Evolutionary conservation across 1,139 yeast genomes (phyloP), one percentile per base, ranked within the genome.

Genomic region (Candida tetrigidarum): DNA sequence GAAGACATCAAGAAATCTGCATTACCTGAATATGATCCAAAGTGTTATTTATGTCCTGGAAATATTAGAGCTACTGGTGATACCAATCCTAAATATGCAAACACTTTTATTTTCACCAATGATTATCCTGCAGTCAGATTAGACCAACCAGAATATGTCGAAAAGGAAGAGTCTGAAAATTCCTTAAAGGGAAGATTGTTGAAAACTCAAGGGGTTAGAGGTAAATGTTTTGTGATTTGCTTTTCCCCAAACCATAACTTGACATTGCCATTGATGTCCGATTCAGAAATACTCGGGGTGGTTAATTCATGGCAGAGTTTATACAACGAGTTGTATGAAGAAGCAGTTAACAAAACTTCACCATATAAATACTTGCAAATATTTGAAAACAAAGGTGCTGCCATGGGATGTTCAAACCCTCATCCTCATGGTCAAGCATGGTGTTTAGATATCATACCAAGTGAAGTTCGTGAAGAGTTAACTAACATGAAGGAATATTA

Each of bases 341-440:
- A 74, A 44, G 72, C 81, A 0, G 45, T 52, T 8, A 60, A 58
- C 4, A 71, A 71, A 26, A 61, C 62, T 4, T 77, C 77, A 23
- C 80, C 85, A 22, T 78, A 63, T 59, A 74, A 73, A 50, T 85
- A 86, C 63, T 67, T 86, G 50, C 92, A 85, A 65, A 83, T 86
- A 38, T 86, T 86, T 59, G 93, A 86, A 59, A 86, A 86, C 62
- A 86, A 85, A 65, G 93, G 93, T 23, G 72, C 81, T 41, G 87
- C 88, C 6, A 86, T 86, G 93, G 92, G 93, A 30, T 86, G 92
- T 58, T 84, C 91, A 2, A 86, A 86, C 58, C 87, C 91, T 3
- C 93, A 86, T 60, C 92, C 92, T 11, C 93, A 86, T 56, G 83
- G 84, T 14, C 93, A 86, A 65, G 90, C 87, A 8, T 86, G 93